Conservation (phyloP, 495 filamentous ascomycete genomes). For the Penicillium egyptiacum region DNA sequence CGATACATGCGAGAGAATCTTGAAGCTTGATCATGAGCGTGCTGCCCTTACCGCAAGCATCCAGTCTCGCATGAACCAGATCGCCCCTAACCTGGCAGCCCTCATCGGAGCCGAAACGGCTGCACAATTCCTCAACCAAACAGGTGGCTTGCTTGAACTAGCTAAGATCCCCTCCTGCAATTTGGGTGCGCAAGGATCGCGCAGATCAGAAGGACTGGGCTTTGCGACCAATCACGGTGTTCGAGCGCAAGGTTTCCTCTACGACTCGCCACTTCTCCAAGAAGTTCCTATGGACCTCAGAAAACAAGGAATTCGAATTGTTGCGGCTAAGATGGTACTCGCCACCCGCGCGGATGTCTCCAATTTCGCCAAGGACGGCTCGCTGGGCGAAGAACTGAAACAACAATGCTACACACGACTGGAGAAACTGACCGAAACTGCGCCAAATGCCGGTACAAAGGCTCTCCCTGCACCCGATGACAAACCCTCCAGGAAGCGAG, state of each 20-base stretch:
- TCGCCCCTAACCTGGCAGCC: conserved; percentile 91
- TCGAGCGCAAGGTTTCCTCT: conserved; percentile 89
- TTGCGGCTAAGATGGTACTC: conserved; percentile 88
- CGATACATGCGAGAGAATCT: conserved; percentile 80
- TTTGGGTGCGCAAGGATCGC: conserved; percentile 82
- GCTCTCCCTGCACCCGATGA: conserved; percentile 94
- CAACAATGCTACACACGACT: conserved; percentile 80
- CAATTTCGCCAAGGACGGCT: conserved; percentile 79
- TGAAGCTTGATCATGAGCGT: conserved; percentile 84
- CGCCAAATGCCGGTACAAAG: conserved; percentile 82
- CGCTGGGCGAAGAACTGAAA: conserved; percentile 79
- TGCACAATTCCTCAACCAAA: conserved; percentile 91
- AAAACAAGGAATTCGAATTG: conserved; percentile 93
- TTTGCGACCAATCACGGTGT: conserved; percentile 94
- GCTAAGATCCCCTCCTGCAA: conserved; percentile 94
- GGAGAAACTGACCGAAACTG: conserved; percentile 94
- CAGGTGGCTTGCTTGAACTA: conserved; percentile 83
- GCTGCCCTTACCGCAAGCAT: conserved; percentile 88
- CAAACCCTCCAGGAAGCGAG: conserved; percentile 90
- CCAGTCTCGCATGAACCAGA: conserved; percentile 95
- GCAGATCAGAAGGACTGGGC: conserved; percentile 76
- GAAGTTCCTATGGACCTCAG: conserved; percentile 83
- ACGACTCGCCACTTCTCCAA: conserved; percentile 82
- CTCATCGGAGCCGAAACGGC: conserved; percentile 94
- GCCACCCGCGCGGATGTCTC: conserved; percentile 86